phyloP scores from a whole-genome alignment of 2,329 filamentous ascomycete genomes.

The Nothomitra cinnamomea region DNA sequence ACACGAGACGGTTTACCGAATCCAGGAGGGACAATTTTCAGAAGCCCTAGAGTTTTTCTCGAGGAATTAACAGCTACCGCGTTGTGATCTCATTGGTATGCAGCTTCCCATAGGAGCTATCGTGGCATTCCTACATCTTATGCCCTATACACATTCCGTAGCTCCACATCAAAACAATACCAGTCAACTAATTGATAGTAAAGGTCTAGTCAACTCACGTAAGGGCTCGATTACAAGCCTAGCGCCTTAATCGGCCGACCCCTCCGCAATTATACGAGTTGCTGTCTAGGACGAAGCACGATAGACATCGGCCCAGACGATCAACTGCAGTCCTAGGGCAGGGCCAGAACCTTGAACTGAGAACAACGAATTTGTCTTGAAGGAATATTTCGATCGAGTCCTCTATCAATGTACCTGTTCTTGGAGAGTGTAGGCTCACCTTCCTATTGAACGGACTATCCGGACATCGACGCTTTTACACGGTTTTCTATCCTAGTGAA shows the following conservation, averaged over 20 bases:
- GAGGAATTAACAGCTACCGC: too few relatives aligned
- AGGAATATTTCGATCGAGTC: background rate
- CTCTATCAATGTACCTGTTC: background rate
- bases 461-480: background rate
- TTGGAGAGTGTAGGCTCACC: background rate
- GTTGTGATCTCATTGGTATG: background rate
- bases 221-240: background rate
- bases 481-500: background rate
- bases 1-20: background rate
- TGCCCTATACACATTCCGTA: background rate
- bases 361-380: background rate
- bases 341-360: background rate
- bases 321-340: too few relatives aligned
- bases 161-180: background rate
- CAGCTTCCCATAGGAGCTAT: background rate
- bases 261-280: too few relatives aligned
- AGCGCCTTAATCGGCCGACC: background rate
- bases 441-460: background rate
- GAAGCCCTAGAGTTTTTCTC: background rate
- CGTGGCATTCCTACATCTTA: background rate
- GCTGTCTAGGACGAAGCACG: too few relatives aligned
- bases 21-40: background rate
- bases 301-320: too few relatives aligned
- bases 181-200: background rate
- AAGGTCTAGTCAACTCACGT: background rate